phyloP scores from a whole-genome alignment of 176 grass and related monocot species.

The Bolboschoenus planiculmis region DNA sequence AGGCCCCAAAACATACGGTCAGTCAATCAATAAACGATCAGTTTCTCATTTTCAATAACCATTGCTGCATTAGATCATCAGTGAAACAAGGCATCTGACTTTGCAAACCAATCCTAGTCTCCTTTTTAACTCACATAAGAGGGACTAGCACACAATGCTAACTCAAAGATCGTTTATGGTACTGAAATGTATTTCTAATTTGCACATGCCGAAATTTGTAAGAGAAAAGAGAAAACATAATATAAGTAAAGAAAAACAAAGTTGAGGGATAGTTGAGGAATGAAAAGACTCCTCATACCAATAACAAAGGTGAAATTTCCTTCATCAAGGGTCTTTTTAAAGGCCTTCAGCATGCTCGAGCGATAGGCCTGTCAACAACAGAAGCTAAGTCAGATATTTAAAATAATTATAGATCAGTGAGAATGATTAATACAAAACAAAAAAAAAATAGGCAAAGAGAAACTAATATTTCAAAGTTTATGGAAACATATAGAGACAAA shows the following conservation, averaged over 20 bases:
- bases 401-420: neutral
- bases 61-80: slow-evolving; percentile 73
- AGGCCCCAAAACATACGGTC: slow-evolving; percentile 36
- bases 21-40: slow-evolving; percentile 96
- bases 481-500: neutral
- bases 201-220: neutral
- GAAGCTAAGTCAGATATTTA: slow-evolving; percentile 18
- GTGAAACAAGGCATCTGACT: slow-evolving; percentile 43
- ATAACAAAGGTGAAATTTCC: slow-evolving; percentile 96
- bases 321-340: slow-evolving; percentile 98
- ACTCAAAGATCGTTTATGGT: slow-evolving; percentile 10
- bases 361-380: slow-evolving; percentile 63
- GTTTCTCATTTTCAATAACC: slow-evolving; percentile 49
- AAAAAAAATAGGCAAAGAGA: neutral
- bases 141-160: neutral
- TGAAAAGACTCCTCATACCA: slow-evolving; percentile 55
- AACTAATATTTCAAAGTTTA: neutral
- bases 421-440: slow-evolving; percentile 4
- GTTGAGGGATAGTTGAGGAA: neutral
- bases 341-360: slow-evolving; percentile 93
- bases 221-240: slow-evolving; percentile 10
- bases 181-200: slow-evolving; percentile 3
- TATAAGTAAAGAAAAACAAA: neutral
- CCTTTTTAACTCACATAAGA: slow-evolving; percentile 8
- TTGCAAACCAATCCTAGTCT: slow-evolving; percentile 25